phyloP scores from a whole-genome alignment of 306 rosid genomes.

The Ceratonia siliqua region DNA sequence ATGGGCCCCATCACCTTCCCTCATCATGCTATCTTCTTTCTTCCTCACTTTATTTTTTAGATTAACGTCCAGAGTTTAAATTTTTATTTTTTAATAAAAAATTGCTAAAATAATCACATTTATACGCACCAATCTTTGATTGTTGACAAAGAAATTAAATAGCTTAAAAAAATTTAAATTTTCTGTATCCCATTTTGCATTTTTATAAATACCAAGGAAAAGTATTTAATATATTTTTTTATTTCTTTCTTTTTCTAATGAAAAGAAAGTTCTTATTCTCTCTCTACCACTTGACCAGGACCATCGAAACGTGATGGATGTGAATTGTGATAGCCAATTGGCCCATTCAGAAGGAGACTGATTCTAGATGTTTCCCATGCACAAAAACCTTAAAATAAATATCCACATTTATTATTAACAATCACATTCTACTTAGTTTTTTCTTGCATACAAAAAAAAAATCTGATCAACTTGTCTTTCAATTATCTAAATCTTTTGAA shows the following conservation, averaged over 20 bases:
- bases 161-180: too few relatives aligned
- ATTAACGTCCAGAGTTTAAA: too few relatives aligned
- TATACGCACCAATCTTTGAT: too few relatives aligned
- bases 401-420: not conserved
- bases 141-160: too few relatives aligned
- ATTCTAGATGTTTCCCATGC: not conserved
- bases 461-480: not conserved
- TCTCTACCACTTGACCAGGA: slow-evolving; percentile 7
- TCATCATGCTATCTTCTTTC: too few relatives aligned
- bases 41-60: too few relatives aligned
- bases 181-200: not conserved
- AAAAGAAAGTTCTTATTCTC: slow-evolving; percentile 29
- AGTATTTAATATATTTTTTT: not conserved
- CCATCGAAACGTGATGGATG: slow-evolving; percentile 13
- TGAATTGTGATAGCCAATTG: slow-evolving; percentile 17
- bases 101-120: too few relatives aligned
- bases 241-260: slow-evolving; percentile 3
- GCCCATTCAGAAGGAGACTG: slow-evolving; percentile 3
- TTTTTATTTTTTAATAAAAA: too few relatives aligned
- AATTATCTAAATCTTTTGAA: too few relatives aligned
- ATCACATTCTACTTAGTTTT: not conserved
- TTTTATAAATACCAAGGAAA: not conserved
- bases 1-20: too few relatives aligned
- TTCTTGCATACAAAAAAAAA: not conserved
- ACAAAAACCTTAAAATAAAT: not conserved